These are phyloP conservation scores for Xylariomycetidae sp. DNA, from an alignment of 2,329 filamentous ascomycete genomes.

Conservation along the genomic window DNA sequence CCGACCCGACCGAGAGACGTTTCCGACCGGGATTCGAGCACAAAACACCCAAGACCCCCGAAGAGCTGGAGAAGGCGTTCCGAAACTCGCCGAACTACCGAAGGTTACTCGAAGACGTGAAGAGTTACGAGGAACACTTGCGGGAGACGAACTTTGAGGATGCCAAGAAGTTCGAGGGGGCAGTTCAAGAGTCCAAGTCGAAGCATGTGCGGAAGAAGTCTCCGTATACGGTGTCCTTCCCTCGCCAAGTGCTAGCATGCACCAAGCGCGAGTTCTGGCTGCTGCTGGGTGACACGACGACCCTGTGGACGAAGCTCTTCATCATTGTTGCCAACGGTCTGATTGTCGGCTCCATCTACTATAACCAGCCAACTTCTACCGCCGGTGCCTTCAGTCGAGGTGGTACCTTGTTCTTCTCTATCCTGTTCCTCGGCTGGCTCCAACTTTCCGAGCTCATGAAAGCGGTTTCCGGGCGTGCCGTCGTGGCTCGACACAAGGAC, in stretches of 20 bases:
- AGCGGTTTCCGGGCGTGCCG: conserved; percentile 63
- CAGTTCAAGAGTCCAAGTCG: conserved; percentile 62
- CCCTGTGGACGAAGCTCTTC: conserved; percentile 72
- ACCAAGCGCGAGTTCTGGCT: conserved; percentile 74
- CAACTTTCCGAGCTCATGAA: conserved; percentile 75
- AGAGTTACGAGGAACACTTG: conserved; percentile 37
- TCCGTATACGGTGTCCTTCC: conserved; percentile 70
- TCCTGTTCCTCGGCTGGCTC: conserved; percentile 55
- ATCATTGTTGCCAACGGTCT: conserved; percentile 69
- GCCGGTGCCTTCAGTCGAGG: conserved; percentile 55
- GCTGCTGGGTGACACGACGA: conserved; percentile 66
- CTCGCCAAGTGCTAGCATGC: conserved; percentile 62
- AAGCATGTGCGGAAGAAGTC: conserved; percentile 63
- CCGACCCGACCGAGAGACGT: conserved; percentile 64
- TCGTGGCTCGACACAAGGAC: conserved; percentile 43
- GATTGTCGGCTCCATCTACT: conserved; percentile 75
- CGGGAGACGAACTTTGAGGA: conserved; percentile 51
- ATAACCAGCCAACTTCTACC: conserved; percentile 55
- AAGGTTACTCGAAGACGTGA: conserved; percentile 54
- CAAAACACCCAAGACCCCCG: conserved; percentile 61
- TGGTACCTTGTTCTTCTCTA: conserved; percentile 43
- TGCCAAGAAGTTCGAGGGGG: conserved; percentile 58
- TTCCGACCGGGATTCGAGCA: conserved; percentile 61
- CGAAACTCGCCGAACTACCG: conserved; percentile 55
- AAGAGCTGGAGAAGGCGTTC: conserved; percentile 63